phyloP scores from a whole-genome alignment of 1,284 basidiomycete species.

The Ganoderma resinaceum region DNA sequence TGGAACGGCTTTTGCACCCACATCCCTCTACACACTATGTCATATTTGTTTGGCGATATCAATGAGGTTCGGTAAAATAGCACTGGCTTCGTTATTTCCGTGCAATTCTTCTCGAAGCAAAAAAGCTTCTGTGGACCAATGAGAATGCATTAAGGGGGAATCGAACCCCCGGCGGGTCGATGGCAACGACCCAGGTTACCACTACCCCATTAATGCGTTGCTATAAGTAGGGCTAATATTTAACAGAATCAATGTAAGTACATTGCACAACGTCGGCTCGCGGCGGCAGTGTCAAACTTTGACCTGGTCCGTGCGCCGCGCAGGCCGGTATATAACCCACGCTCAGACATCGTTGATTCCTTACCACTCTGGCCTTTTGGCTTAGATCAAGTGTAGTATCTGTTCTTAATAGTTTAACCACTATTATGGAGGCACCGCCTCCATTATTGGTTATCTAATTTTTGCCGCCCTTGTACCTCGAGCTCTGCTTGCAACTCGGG shows the following conservation, averaged over 20 bases:
- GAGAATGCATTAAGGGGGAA: slow-evolving; percentile 57
- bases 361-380: slow-evolving; percentile 93
- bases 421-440: slow-evolving; percentile 59
- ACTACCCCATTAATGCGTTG: slow-evolving; percentile 41
- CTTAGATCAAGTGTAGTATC: slow-evolving; percentile 98
- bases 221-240: background rate
- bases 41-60: too few species aligned
- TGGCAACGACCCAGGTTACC: slow-evolving; percentile 42
- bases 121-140: too few species aligned
- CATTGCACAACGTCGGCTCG: too few species aligned
- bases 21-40: too few species aligned
- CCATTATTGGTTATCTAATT: slow-evolving; percentile 41
- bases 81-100: too few species aligned
- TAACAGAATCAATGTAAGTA: too few species aligned
- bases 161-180: slow-evolving; percentile 77
- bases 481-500: slow-evolving; percentile 36
- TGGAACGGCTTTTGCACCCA: background rate
- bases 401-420: slow-evolving; percentile 88
- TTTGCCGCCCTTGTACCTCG: slow-evolving; percentile 33
- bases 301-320: slow-evolving; percentile 27
- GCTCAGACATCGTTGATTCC: slow-evolving; percentile 19
- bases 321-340: slow-evolving; percentile 11
- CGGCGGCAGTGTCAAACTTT: slow-evolving; percentile 7
- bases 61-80: too few species aligned
- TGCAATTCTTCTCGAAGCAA: too few species aligned